A percentile compares a stretch with the other conserved stretches of the same genome.
Conservation (phyloP, 257 asterid genomes). For the Haberlea rhodopensis region DNA sequence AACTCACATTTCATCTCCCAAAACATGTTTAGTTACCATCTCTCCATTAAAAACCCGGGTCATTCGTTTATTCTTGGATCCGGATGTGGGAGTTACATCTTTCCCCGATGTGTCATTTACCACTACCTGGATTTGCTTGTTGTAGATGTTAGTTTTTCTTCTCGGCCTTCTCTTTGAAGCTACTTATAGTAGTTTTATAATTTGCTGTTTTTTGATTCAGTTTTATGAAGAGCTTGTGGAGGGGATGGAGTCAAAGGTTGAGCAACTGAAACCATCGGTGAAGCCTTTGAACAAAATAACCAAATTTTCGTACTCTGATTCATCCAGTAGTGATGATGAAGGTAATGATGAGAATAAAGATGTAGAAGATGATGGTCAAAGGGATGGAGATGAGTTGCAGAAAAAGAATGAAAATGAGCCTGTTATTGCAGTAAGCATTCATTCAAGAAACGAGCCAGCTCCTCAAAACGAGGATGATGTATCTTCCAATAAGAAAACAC, state of each 20-base stretch:
- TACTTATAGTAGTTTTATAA: background rate
- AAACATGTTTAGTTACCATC: background rate
- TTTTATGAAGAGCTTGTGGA: constrained; percentile 78
- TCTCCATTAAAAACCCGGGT: background rate
- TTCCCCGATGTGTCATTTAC: background rate
- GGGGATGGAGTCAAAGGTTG: constrained; percentile 41
- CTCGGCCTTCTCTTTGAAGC: constrained; percentile 13
- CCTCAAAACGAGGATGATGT: constrained; percentile 34
- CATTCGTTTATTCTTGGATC: background rate
- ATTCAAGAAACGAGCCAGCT: constrained; percentile 28
- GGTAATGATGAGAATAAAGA: constrained; percentile 41
- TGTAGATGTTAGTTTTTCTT: background rate
- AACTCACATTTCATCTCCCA: background rate
- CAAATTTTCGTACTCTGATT: constrained; percentile 68
- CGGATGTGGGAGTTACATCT: background rate
- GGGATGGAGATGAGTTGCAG: constrained; percentile 26
- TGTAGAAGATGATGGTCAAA: constrained; percentile 31
- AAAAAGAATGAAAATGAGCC: constrained; percentile 23
- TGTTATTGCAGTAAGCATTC: constrained; percentile 26
- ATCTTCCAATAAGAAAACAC: constrained; percentile 34
- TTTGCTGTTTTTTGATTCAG: constrained; percentile 36
- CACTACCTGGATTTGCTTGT: background rate
- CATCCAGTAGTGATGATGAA: constrained; percentile 51
- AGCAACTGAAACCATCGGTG: constrained; percentile 37
- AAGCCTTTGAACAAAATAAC: constrained; percentile 66